Percentiles rank a stretch among this genome's conserved stretches.
Conservation (phyloP, 169 alveolate species). For the Eimeria sp. region DNA sequence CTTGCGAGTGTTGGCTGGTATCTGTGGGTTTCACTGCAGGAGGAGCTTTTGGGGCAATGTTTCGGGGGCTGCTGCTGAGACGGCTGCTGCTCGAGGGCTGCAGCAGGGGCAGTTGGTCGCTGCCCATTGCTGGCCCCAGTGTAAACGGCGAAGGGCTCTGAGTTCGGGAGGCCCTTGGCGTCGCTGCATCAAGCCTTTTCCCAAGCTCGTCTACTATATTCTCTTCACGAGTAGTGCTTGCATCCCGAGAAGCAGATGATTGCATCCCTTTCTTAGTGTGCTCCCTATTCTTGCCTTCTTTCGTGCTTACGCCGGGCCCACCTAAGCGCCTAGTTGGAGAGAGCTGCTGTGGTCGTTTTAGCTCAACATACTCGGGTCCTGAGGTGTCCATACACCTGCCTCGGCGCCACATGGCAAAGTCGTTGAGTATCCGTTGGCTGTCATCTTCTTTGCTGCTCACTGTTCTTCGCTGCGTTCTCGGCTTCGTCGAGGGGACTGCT, state of each 20-base stretch:
- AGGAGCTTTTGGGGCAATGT: neutral
- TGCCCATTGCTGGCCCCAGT: neutral
- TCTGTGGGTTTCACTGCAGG: neutral
- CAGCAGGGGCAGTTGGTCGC: neutral
- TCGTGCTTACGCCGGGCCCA: neutral
- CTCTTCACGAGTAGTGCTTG: neutral
- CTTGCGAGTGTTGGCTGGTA: neutral
- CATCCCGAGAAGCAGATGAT: neutral
- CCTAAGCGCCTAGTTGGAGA: neutral
- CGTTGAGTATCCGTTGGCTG: neutral
- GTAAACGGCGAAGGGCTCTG: neutral
- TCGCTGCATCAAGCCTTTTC: neutral
- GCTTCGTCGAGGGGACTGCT: neutral
- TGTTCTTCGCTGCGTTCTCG: neutral
- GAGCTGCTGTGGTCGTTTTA: neutral
- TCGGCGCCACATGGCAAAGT: conserved; percentile 29
- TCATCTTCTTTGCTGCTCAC: neutral
- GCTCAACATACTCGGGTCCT: neutral
- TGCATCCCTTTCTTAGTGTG: neutral
- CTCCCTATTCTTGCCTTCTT: neutral
- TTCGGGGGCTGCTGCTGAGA: conserved; percentile 5
- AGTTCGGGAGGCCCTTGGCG: neutral
- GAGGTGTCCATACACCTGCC: neutral
- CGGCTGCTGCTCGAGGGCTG: neutral
- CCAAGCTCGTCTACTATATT: neutral